A percentile compares a stretch with the other conserved stretches of the same genome.
phyloP scores from a whole-genome alignment of 352 stramenopile genomes.

The Phytophthora chlamydospora region DNA sequence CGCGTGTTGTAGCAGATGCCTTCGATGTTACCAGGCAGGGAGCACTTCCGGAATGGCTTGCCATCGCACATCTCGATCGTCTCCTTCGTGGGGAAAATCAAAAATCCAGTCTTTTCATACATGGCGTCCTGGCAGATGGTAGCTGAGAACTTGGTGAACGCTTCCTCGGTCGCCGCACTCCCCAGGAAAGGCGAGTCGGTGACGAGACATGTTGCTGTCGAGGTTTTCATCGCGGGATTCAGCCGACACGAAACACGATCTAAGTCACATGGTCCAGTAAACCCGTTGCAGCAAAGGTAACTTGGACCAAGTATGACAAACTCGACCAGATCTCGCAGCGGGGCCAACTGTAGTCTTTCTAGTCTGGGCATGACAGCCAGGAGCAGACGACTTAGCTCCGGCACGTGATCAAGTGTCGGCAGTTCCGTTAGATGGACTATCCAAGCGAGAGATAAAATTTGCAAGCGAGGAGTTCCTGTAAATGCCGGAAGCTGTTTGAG shows the following conservation, averaged over 20 bases:
- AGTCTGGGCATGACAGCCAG: slow-evolving; percentile 19
- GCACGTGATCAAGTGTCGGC: slow-evolving; percentile 18
- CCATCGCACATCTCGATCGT: slow-evolving; percentile 29
- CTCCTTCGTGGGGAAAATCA: slow-evolving; percentile 5
- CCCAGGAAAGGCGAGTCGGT: slow-evolving; percentile 9
- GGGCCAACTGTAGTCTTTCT: slow-evolving; percentile 22
- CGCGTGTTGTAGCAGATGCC: slow-evolving; percentile 25
- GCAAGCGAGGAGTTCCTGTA: slow-evolving; percentile 12
- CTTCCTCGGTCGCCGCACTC: slow-evolving; percentile 3
- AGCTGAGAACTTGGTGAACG: slow-evolving; percentile 12
- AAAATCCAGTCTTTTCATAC: slow-evolving; percentile 6
- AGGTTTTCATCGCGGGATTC: slow-evolving; percentile 3
- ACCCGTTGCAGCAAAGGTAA: slow-evolving; percentile 25
- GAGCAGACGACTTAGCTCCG: slow-evolving; percentile 11
- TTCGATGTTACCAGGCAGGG: slow-evolving; percentile 1
- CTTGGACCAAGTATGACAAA: slow-evolving; percentile 23
- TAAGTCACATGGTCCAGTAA: slow-evolving; percentile 16
- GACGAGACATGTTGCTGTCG: slow-evolving; percentile 15
- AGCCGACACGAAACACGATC: slow-evolving; percentile 11
- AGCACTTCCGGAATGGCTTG: slow-evolving; percentile 33
- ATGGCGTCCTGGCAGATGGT: slow-evolving; percentile 7
- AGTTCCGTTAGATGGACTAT: slow-evolving; percentile 16
- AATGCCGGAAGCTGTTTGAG: background rate
- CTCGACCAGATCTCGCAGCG: slow-evolving; percentile 17
- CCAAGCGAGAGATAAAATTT: slow-evolving; percentile 21